Evolutionary conservation across 129 eudicot species (phyloP), one percentile per base, ranked within the genome.

Genomic region (Glebionis coronaria): DNA sequence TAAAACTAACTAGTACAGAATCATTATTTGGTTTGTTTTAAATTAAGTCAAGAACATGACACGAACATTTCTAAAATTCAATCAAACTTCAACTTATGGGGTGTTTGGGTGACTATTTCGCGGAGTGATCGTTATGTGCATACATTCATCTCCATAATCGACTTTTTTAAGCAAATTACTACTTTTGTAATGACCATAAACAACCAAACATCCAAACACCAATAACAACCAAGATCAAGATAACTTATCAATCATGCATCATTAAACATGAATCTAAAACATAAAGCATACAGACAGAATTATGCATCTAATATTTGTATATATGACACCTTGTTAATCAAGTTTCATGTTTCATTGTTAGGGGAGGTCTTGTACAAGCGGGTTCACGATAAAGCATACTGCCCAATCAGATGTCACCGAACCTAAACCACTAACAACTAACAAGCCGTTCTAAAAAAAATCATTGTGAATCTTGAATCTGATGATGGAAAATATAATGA

Each of bases 401-500:
- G n/a, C n/a, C n/a, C n/a, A n/a, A n/a, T n/a, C n/a, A n/a, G n/a
- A n/a, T n/a, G n/a, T n/a, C n/a, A n/a, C n/a, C n/a, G n/a, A n/a
- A n/a, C n/a, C n/a, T n/a, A n/a, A n/a, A n/a, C n/a, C n/a, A n/a
- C n/a, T n/a, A n/a, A n/a, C n/a, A n/a, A n/a, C n/a, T n/a, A n/a
- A n/a, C n/a, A n/a, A n/a, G n/a, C n/a, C n/a, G n/a, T n/a, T n/a
- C n/a, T n/a, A n/a, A n/a, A n/a, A n/a, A n/a, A n/a, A n/a, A n/a
- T n/a, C n/a, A 56, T 66, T 35, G 67, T 47, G 13, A 45, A 64
- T 67, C 63, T 67, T 74, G 79, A 67, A 58, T 74, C 79, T 8
- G 61, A 57, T 67, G 46, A 10, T 59, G 68, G 45, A 66, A 74
- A 27, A 46, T 29, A 47, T 47, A 44, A 58, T 7, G 4, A 21